Evolutionary conservation across 179 eudicot genomes (phyloP), one percentile per base, ranked within the genome.

Genomic region (Camellia oleifera): DNA sequence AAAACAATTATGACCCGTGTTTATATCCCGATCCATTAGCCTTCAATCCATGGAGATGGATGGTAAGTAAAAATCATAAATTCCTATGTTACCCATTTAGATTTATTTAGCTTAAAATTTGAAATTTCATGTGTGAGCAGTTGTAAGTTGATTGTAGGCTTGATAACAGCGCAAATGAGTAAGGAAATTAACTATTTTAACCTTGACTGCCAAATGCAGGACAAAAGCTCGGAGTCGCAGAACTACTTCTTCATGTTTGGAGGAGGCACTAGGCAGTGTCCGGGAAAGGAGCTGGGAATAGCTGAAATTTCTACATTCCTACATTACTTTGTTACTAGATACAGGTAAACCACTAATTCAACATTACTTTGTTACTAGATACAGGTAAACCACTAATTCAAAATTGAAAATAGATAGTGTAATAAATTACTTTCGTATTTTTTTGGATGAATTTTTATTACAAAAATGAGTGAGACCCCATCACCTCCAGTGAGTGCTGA

Each of bases 31-130:
- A 94, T 52, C 97, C 98, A 64, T 76, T 82, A 0, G 72, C 88
- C 57, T 94, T 93, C 82, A 93, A 94, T 72, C 97, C 97, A 45
- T 93, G 97, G 97, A 93, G 98, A 90, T 93, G 98, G 98, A 69
- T 94, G 93, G 97, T 94, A 23, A 78, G 91, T 78, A 54, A 32
- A 32, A 32, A 2, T n/a, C 23, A 7, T 12, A 2, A 13, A 73
- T 23, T 7, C 11, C 6, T 56, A 6, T 15, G 7, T 46, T 48
- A 8, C 7, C 40, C 40, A 32, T 10, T 15, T n/a, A 45, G 4
- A 5, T 32, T 32, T 32, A 32, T 32, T 32, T 32, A 32, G 40
- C 40, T 32, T 32, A 32, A 32, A 32, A 32, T 32, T 32, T 32
- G 40, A 32, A 32, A 32, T 32, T 32, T 32, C 40, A 32, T 32